Evolutionary conservation across 306 rosid genomes (phyloP).

Genomic region (Gillenia trifoliata): DNA sequence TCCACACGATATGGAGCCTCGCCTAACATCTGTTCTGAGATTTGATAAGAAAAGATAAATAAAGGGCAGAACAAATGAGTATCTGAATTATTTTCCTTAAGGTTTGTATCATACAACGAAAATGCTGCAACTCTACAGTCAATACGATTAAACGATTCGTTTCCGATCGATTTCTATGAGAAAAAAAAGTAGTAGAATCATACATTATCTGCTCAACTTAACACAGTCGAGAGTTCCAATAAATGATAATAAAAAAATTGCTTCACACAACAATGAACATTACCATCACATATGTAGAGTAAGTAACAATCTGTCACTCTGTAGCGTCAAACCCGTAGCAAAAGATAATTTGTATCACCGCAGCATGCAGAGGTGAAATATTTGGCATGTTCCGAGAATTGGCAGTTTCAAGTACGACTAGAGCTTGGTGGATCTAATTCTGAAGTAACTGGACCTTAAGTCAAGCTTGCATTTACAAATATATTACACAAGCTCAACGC

Average conservation of each 20-base stretch:
- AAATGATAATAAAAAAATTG: neutral
- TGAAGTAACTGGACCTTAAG: constrained; percentile 21
- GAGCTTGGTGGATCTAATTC: constrained; percentile 28
- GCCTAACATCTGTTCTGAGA: neutral
- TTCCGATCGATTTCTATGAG: neutral
- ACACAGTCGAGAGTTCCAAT: neutral
- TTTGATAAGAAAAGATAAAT: neutral
- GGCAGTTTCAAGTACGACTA: constrained; percentile 3
- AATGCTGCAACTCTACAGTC: neutral
- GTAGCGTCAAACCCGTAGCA: constrained; percentile 6
- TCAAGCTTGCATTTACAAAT: constrained; percentile 23
- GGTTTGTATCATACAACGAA: neutral
- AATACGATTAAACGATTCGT: neutral
- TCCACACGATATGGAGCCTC: neutral
- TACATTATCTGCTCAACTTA: constrained; percentile 7
- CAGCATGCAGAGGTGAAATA: constrained; percentile 4
- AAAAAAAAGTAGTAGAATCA: constrained; percentile 10
- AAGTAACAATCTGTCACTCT: constrained; percentile 7
- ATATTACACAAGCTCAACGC: constrained; percentile 65
- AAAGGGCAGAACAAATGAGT: neutral
- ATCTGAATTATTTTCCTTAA: neutral
- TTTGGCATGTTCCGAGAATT: neutral
- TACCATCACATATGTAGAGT: neutral
- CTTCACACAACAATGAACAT: constrained; percentile 10
- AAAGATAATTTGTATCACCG: constrained; percentile 18